Base-by-base conservation (phyloP, 495 filamentous ascomycete species). In the Aspergillus ostianus region DNA sequence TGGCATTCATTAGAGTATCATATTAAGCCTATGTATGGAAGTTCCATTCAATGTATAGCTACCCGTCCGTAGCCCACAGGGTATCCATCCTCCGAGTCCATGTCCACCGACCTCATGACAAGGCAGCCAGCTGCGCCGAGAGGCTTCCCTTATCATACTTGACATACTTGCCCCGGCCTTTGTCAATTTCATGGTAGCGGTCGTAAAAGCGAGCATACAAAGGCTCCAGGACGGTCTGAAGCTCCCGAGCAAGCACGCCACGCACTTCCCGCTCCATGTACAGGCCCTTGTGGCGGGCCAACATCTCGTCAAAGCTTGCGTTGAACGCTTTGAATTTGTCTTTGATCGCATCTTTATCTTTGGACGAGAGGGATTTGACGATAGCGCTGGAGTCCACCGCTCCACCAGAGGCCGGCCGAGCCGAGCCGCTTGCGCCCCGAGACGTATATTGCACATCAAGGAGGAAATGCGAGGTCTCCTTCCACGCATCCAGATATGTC, bases 111-210 rank as follows among this genome's bases (percentile, higher is more conserved):
- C 26, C 51, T 54, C 46, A 61, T 18, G 15, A 30, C 51, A 82
- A 65, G 45, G 72, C 70, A 13, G 80, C 77, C 57, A 84, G 62
- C 54, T 80, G 74, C 21, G 77, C 73, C 48, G 81, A 73, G 53
- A 84, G 65, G 49, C 70, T 74, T 18, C 80, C 82, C 76, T 97
- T 97, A 75, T 97, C 92, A 70, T 94, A 98, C 79, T 93, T 96
- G 74, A 93, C 91, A 75, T 98, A 96, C 76, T 98, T 98, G 59
- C 92, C 92, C 70, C 90, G 90, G 32, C 94, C 92, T 75, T 94
- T 97, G 75, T 98, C 96, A 64, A 97, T 82, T 77, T 98, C 94
- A 70, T 97, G 93, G 75, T 99, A 99, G 19, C 93, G 86, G 76
- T 98, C 95, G 81, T 91, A 97, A 76, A 98, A 99, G 13, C 95